phyloP scores from a whole-genome alignment of 345 rosid species.

The Gossypium stocksii region DNA sequence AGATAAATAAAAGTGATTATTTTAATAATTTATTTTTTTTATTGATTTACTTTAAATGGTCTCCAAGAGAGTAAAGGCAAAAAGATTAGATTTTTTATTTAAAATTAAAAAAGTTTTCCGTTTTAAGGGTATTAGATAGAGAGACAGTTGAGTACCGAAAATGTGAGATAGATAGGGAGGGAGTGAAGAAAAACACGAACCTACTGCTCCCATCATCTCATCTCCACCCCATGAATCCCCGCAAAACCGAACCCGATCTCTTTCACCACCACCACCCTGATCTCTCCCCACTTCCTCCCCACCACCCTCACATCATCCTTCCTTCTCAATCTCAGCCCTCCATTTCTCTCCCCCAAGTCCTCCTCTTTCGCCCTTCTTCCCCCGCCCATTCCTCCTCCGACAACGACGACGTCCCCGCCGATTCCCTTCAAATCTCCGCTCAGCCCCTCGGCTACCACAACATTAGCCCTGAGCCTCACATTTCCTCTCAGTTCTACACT shows the following conservation, averaged over 20 bases:
- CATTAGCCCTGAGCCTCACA: conserved; percentile 77
- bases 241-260: conserved; percentile 60
- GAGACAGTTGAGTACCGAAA: no score
- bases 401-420: neutral
- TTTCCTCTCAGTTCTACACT: conserved; percentile 94
- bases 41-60: no score
- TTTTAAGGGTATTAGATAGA: no score
- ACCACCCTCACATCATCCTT: neutral
- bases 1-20: no score
- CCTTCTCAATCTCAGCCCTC: conserved; percentile 46
- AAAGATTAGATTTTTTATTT: no score
- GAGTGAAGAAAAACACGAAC: no score
- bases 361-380: conserved; percentile 69
- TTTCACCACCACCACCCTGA: conserved; percentile 39
- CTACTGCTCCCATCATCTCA: no score
- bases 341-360: conserved; percentile 59
- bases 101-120: no score
- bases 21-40: no score
- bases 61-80: no score
- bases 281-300: conserved; percentile 34
- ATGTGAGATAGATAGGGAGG: no score
- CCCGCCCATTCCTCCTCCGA: conserved; percentile 13
- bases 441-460: conserved; percentile 25
- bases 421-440: conserved; percentile 24
- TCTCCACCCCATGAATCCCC: conserved; percentile 47